Base-by-base conservation (phyloP, 345 rosid genomes). In the Arabidopsis arenosa region DNA sequence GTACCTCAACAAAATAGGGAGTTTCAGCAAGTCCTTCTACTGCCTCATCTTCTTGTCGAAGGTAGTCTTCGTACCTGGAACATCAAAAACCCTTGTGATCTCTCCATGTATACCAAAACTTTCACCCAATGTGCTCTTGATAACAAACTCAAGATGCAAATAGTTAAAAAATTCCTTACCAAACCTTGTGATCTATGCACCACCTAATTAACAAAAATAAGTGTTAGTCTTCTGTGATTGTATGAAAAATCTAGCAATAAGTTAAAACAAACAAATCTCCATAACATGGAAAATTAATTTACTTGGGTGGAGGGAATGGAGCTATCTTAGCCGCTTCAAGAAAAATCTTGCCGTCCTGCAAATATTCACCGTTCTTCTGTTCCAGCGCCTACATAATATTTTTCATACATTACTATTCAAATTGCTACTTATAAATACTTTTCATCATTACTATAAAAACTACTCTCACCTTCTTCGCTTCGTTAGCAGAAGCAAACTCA, bases 161-260 rank as follows among this genome's bases (percentile, higher is more conserved):
- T 17, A 60, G 15, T 60, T 37, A 18, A 28, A 37, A 18, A 36
- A 60, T 60, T n/a, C 15, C 65, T 60, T 39, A 60, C 65, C 65
- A 11, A 60, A 60, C 48, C 32, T 60, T 32, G 61, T 56, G 21
- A 14, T 60, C 65, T 37, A 21, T 3, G 17, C n/a, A 37, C 21
- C 6, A 21, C 65, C 65, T 60, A 60, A 18, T 37, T 18, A 9
- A 21, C 9, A 17, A 60, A 17, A 37, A 39, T 17, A 60, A 60
- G 65, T 1, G 17, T 60, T 18, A 39, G 5, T 60, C 5, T 39
- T 39, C 15, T 18, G 37, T 56, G 14, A 14, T 30, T 18, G 26
- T 23, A 23, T 23, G 26, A 23, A 23, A 23, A 23, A 1, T 23
- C 26, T 23, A 23, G 21, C 32, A 28, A 28, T 28, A 28, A 28